Evolutionary conservation across 2,329 filamentous ascomycete genomes (phyloP).

Genomic region (Macrophomina pseudophaseolina): DNA sequence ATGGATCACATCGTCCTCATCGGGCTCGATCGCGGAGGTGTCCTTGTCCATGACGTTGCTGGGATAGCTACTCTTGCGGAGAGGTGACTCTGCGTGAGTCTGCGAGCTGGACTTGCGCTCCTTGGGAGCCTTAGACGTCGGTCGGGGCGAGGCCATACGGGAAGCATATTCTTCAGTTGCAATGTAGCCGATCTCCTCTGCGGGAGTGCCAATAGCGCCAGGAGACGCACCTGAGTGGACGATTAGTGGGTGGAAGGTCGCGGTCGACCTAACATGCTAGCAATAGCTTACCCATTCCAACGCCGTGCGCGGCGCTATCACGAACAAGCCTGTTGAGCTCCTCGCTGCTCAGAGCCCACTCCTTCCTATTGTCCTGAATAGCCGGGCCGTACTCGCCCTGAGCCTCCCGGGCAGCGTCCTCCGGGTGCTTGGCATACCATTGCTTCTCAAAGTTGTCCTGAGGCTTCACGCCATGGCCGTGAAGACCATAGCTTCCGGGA

Average conservation of each 20-base stretch:
- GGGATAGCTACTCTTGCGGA: slow-evolving; percentile 57
- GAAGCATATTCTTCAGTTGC: slow-evolving; percentile 84
- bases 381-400: slow-evolving; percentile 66
- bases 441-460: slow-evolving; percentile 86
- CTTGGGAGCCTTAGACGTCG: slow-evolving; percentile 54
- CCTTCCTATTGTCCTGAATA: slow-evolving; percentile 64
- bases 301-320: slow-evolving; percentile 62
- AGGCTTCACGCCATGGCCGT: slow-evolving; percentile 75
- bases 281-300: slow-evolving; percentile 57
- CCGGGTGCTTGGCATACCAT: slow-evolving; percentile 92
- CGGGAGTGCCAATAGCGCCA: slow-evolving; percentile 74
- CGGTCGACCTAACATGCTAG: slow-evolving; percentile 24
- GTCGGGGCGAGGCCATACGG: slow-evolving; percentile 72
- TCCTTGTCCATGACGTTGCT: slow-evolving; percentile 34
- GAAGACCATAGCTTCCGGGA: slow-evolving; percentile 89
- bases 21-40: slow-evolving; percentile 45
- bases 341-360: slow-evolving; percentile 86
- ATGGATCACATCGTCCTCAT: slow-evolving; percentile 70
- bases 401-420: slow-evolving; percentile 75
- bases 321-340: slow-evolving; percentile 90
- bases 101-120: slow-evolving; percentile 53
- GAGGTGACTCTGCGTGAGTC: slow-evolving; percentile 55
- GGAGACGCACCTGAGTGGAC: slow-evolving; percentile 66
- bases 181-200: slow-evolving; percentile 88
- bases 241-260: slow-evolving; percentile 38